A percentile compares a stretch with the other conserved stretches of the same genome.
These are phyloP conservation scores for Cyclocybe cylindracea DNA, from an alignment of 768 basidiomycete species.

Conservation along the genomic window DNA sequence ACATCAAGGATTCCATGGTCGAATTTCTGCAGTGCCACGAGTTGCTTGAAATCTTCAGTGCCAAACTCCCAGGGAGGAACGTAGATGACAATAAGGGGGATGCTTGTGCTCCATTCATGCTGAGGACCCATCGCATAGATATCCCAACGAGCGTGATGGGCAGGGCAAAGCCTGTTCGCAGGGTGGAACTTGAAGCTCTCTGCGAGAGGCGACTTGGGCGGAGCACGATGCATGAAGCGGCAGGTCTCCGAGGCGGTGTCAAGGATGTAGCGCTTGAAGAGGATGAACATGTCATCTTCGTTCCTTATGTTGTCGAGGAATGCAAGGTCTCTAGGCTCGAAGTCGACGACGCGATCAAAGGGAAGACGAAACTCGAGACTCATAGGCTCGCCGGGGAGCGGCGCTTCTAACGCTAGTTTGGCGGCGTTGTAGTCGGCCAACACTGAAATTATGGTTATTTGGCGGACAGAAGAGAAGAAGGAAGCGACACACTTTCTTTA, in stretches of 20 bases:
- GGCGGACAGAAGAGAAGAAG: neutral
- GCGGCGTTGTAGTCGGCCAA: neutral
- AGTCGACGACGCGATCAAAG: constrained; percentile 10
- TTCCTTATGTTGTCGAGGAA: constrained; percentile 18
- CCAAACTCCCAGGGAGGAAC: constrained; percentile 26
- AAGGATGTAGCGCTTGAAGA: constrained; percentile 20
- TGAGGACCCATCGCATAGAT: constrained; percentile 18
- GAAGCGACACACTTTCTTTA: neutral
- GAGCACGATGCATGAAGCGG: constrained; percentile 10
- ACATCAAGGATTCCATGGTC: constrained; percentile 8
- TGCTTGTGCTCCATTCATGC: neutral
- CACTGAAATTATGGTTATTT: neutral
- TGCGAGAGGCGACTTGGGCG: constrained; percentile 6
- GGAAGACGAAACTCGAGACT: constrained; percentile 14
- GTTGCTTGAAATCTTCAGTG: constrained; percentile 17
- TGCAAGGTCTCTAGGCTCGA: constrained; percentile 12
- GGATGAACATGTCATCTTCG: constrained; percentile 13
- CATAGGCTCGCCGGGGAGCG: constrained; percentile 8
- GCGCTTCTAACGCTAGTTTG: constrained; percentile 1
- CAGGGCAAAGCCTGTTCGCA: constrained; percentile 16
- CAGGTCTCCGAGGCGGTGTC: constrained; percentile 18
- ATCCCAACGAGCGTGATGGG: constrained; percentile 27
- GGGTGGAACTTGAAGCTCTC: constrained; percentile 15
- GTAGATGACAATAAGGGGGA: constrained; percentile 22
- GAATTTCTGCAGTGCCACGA: constrained; percentile 18